Percentiles rank a stretch among this genome's conserved stretches.
phyloP scores from a whole-genome alignment of 2,329 filamentous ascomycete species.

The Didymella segeticola region DNA sequence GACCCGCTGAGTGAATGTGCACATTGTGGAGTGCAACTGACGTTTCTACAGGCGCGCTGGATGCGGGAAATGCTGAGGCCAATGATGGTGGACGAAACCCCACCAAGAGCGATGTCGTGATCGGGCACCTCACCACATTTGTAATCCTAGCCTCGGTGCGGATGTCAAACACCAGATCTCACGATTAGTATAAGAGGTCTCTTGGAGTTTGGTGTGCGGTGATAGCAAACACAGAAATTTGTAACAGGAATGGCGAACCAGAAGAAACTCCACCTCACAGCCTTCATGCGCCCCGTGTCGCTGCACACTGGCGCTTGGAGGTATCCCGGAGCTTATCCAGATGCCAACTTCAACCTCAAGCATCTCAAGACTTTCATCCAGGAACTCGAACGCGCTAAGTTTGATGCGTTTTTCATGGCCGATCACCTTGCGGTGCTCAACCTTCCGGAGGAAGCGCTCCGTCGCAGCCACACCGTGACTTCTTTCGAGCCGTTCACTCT shows the following conservation, averaged over 20 bases:
- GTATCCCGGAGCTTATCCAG: conserved; percentile 61
- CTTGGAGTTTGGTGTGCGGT: no score
- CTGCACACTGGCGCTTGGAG: conserved; percentile 65
- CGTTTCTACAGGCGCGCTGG: not conserved
- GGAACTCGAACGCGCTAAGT: conserved; percentile 43
- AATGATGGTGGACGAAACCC: conserved; percentile 3
- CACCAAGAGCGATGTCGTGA: conserved; percentile 9
- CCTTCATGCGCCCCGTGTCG: conserved; percentile 65
- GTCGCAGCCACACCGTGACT: conserved; percentile 62
- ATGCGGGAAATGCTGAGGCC: not conserved
- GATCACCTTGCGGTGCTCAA: conserved; percentile 69
- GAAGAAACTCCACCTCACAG: conserved; percentile 56
- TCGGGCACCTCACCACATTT: conserved; percentile 14
- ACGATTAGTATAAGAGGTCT: conserved; percentile 1
- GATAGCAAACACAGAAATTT: not conserved
- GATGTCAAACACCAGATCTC: not conserved
- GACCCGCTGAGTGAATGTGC: not conserved
- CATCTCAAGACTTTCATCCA: conserved; percentile 62
- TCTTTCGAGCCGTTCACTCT: conserved; percentile 72
- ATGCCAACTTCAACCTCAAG: conserved; percentile 65
- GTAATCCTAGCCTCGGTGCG: conserved; percentile 9
- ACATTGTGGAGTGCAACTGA: conserved; percentile 3
- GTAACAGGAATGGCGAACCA: conserved; percentile 14
- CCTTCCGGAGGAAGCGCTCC: conserved; percentile 61
- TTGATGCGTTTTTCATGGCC: conserved; percentile 50